Conservation (phyloP, 2,329 filamentous ascomycete species). For the Pezicula rhizophila region DNA sequence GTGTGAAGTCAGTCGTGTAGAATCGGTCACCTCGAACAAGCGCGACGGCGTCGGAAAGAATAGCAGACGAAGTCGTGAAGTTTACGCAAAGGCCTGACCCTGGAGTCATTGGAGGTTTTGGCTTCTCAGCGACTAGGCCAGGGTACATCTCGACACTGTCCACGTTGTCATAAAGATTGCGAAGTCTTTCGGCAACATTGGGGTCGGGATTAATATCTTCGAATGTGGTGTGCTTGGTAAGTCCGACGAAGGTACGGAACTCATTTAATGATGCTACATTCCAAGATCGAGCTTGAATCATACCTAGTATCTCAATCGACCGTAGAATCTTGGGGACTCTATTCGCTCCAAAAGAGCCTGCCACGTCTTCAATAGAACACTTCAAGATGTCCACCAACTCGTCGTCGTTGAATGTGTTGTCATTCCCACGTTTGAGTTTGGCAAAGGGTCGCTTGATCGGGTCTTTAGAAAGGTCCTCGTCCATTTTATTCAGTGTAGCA, state of each 20-base stretch:
- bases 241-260: slow-evolving; percentile 75
- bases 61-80: slow-evolving; percentile 48
- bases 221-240: slow-evolving; percentile 71
- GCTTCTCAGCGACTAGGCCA: slow-evolving; percentile 56
- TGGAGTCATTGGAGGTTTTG: slow-evolving; percentile 43
- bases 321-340: slow-evolving; percentile 70
- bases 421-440: slow-evolving; percentile 53
- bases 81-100: slow-evolving; percentile 47
- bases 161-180: slow-evolving; percentile 56
- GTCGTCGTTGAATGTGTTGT: slow-evolving; percentile 70
- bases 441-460: slow-evolving; percentile 65
- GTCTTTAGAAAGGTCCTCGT: slow-evolving; percentile 54
- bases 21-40: slow-evolving; percentile 54
- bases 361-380: slow-evolving; percentile 69
- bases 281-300: slow-evolving; percentile 72
- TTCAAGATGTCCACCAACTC: slow-evolving; percentile 67
- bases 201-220: slow-evolving; percentile 80
- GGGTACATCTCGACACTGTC: slow-evolving; percentile 62
- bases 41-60: slow-evolving; percentile 54
- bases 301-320: slow-evolving; percentile 73
- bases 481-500: slow-evolving; percentile 56
- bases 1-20: slow-evolving; percentile 44
- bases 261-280: slow-evolving; percentile 70
- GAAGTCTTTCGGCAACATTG: slow-evolving; percentile 58
- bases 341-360: slow-evolving; percentile 62